phyloP scores from a whole-genome alignment of 1,284 basidiomycete genomes.

The Serendipita sp. region DNA sequence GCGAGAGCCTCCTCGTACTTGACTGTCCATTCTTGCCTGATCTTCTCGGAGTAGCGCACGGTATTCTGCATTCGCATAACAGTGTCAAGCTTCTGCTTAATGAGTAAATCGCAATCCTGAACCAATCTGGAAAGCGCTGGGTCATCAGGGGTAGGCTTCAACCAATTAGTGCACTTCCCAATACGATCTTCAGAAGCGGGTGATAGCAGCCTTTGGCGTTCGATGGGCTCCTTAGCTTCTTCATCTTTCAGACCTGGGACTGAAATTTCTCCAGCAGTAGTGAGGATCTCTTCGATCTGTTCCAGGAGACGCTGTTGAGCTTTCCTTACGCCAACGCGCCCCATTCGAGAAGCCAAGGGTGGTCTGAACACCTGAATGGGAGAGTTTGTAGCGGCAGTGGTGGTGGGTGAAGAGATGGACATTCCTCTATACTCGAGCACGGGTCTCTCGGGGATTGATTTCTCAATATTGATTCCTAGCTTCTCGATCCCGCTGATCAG shows the following conservation, averaged over 20 bases:
- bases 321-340: conserved; percentile 66
- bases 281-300: conserved; percentile 73
- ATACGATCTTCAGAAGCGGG: conserved; percentile 75
- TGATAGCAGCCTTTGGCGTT: conserved; percentile 80
- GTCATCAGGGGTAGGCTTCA: conserved; percentile 73
- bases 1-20: conserved; percentile 60
- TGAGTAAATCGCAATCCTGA: conserved; percentile 75
- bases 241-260: conserved; percentile 86
- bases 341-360: conserved; percentile 47
- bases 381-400: conserved; percentile 48
- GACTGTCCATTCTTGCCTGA: conserved; percentile 94
- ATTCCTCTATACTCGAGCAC: conserved; percentile 77
- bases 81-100: conserved; percentile 87
- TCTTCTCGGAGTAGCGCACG: conserved; percentile 93
- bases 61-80: conserved; percentile 96
- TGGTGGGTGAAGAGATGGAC: conserved; percentile 58
- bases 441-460: conserved; percentile 40
- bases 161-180: conserved; percentile 69
- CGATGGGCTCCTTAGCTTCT: conserved; percentile 78
- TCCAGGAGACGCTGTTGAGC: conserved; percentile 69
- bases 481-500: conserved; percentile 43
- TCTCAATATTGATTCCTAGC: conserved; percentile 24
- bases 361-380: conserved; percentile 57
- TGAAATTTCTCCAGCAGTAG: conserved; percentile 68
- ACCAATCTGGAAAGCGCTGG: conserved; percentile 68